Evolutionary conservation across 2,329 filamentous ascomycete species (phyloP).

Genomic region (Pseudogymnoascus sp.): DNA sequence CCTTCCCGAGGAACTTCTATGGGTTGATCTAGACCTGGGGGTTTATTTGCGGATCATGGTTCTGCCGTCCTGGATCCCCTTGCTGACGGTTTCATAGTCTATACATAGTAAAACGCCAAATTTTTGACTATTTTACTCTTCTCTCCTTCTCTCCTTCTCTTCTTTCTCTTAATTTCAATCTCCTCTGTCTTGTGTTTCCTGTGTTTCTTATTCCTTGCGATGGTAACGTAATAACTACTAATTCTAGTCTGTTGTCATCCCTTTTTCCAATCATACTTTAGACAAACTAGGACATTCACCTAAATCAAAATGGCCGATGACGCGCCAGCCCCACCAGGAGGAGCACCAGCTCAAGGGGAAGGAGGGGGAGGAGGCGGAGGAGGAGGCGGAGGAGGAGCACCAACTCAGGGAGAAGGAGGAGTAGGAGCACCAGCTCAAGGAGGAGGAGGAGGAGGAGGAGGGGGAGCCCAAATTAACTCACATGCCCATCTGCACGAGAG

Average conservation of each 20-base stretch:
- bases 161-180: not conserved
- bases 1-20: not conserved
- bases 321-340: not conserved
- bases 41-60: not conserved
- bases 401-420: not conserved
- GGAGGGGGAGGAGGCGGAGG: not conserved
- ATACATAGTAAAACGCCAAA: not conserved
- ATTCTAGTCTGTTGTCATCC: not conserved
- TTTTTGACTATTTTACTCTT: not conserved
- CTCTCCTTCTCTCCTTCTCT: not conserved
- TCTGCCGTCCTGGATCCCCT: not conserved
- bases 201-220: not conserved
- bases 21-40: not conserved
- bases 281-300: not conserved
- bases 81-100: not conserved
- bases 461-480: not conserved
- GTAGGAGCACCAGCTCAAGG: not conserved
- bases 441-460: not conserved
- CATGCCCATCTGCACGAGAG: conserved; percentile 1
- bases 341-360: not conserved
- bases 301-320: not conserved
- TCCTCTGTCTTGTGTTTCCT: not conserved
- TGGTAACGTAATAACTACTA: not conserved
- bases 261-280: not conserved
- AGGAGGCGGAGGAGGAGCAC: not conserved